Evolutionary conservation across 2,329 filamentous ascomycete genomes (phyloP).

Genomic region (Colletotrichum navitas): DNA sequence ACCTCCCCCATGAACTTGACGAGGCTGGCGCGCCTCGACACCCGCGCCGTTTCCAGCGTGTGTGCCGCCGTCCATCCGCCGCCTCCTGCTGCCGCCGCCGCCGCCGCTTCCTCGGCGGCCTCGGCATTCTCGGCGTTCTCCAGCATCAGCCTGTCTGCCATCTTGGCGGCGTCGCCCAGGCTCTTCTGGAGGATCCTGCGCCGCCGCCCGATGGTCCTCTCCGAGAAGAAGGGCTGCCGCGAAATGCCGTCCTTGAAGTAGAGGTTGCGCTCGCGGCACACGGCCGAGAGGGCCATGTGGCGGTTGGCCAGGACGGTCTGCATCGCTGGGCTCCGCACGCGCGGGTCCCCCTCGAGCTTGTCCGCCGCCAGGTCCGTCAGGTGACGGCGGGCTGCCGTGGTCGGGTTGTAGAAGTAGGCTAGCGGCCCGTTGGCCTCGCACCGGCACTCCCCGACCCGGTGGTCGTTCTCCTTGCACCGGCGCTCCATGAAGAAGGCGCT

Average conservation of each 20-base stretch:
- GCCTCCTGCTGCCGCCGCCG: background rate
- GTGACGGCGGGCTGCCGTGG: conserved; percentile 29
- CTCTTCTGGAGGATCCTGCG: conserved; percentile 15
- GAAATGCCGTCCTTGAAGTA: conserved; percentile 33
- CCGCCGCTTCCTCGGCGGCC: background rate
- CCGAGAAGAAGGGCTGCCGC: conserved; percentile 31
- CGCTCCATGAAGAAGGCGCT: conserved; percentile 34
- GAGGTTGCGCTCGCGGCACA: conserved; percentile 15
- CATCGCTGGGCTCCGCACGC: conserved; percentile 2
- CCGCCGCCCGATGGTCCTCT: conserved; percentile 6
- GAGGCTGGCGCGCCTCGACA: conserved; percentile 10
- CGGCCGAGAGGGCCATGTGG: conserved; percentile 7
- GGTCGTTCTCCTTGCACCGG: conserved; percentile 39
- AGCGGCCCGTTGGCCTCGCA: conserved; percentile 39
- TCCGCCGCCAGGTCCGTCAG: conserved; percentile 22
- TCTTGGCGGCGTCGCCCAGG: background rate
- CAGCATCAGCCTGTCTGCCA: background rate
- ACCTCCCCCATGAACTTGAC: conserved; percentile 33
- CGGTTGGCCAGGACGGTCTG: conserved; percentile 8
- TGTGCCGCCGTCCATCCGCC: conserved; percentile 24
- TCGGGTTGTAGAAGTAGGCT: conserved; percentile 39
- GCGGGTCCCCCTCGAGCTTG: conserved; percentile 5
- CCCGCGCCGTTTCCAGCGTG: conserved; percentile 4
- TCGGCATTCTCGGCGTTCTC: conserved; percentile 1
- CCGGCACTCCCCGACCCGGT: conserved; percentile 22